Evolutionary conservation across 768 basidiomycete genomes (phyloP), one percentile per base, ranked within the genome.

Genomic region (Boletus sensibilis): DNA sequence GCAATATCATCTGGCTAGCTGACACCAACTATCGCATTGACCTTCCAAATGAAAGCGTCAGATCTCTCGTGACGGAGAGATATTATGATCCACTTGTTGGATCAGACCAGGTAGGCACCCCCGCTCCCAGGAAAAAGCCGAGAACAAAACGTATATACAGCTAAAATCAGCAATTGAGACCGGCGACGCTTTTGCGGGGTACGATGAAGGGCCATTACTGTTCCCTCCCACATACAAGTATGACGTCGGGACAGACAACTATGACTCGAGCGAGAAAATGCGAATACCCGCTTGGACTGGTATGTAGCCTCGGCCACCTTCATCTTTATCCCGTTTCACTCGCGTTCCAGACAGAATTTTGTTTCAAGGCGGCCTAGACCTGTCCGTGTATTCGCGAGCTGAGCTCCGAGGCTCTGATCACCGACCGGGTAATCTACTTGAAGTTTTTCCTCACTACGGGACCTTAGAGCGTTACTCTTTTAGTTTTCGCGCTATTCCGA

Each of bases 201-300:
- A 92, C 61, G 80, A 87, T 53, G 97, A 99, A 72, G 96, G 93
- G 0, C 91, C 92, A 0, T 70, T 98, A 18, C 67, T 90, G n/a
- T 99, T 99, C 75, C 78, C 85, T 14, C 97, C 97, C 9, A 99
- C 96, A 2, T 98, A 99, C 75, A 90, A 92, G 60, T 98, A 95
- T 66, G 86, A 90, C 66, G 67, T 87, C 7, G 83, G 85, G 11
- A 86, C 94, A 10, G 89, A 97, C 59, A 79, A 79, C 46, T 99
- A 98, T 69, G 97, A 99, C 70, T 90, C 92, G 14, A 91, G 92
- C 68, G 97, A 98, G 73, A 99, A 98, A 76, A 84, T 87, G 82
- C 83, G 97, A 25, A 88, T 97, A 67, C 97, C 97, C 6, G 93
- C 96, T 18, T 98, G 95, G 95, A 98, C 96, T 64, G 94, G 94